A percentile compares a stretch with the other conserved stretches of the same genome.
These are phyloP conservation scores for Symbiodinium natans DNA, from an alignment of 73 alveolate genomes.

Conservation along the genomic window DNA sequence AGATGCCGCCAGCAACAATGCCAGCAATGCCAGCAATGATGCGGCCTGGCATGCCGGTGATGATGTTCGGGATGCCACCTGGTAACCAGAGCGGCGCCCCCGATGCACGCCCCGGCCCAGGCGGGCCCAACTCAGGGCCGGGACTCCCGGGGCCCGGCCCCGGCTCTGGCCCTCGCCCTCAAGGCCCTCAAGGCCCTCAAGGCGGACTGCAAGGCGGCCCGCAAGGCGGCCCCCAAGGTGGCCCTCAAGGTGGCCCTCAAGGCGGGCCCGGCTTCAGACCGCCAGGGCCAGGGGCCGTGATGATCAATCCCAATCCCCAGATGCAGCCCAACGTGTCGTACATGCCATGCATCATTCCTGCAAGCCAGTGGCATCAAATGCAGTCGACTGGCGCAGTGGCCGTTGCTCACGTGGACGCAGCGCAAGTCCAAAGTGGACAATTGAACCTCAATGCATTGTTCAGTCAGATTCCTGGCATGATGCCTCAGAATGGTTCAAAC, in stretches of 20 bases:
- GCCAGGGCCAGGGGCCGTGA: neutral
- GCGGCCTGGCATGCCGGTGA: too few relatives aligned
- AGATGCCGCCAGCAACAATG: too few relatives aligned
- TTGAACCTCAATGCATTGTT: slow-evolving; percentile 25
- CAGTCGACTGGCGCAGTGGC: slow-evolving; percentile 54
- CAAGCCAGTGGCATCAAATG: slow-evolving; percentile 28
- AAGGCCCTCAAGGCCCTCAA: neutral
- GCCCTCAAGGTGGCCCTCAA: neutral
- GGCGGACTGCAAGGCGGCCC: neutral
- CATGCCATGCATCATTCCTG: slow-evolving; percentile 64
- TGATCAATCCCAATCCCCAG: neutral
- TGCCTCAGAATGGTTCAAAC: slow-evolving; percentile 3
- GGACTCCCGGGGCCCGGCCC: neutral
- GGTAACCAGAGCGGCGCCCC: slow-evolving; percentile 2
- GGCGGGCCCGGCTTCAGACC: neutral
- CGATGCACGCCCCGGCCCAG: neutral
- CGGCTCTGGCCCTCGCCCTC: neutral
- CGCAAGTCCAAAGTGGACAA: slow-evolving; percentile 34
- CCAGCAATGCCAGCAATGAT: neutral
- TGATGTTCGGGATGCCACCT: slow-evolving; percentile 1
- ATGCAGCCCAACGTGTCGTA: slow-evolving; percentile 26
- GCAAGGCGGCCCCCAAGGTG: neutral
- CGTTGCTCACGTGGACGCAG: slow-evolving; percentile 50
- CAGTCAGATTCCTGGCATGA: slow-evolving; percentile 28
- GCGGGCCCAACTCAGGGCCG: neutral